These are phyloP conservation scores for Asterella californica DNA, from an alignment of 225 moss, liverwort and hornwort genomes.

Conservation along the genomic window DNA sequence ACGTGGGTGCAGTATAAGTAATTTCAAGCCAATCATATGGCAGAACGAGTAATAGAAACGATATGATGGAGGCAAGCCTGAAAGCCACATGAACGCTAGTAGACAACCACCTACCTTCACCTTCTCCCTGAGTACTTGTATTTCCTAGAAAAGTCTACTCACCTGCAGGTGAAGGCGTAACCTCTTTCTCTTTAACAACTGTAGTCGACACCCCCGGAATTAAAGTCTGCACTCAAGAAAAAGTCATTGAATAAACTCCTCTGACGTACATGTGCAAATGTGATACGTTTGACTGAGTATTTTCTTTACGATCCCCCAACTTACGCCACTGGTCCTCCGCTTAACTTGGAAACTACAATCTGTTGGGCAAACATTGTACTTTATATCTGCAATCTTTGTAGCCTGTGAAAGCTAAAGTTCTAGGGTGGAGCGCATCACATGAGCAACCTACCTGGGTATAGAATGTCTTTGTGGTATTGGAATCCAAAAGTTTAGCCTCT, in stretches of 20 bases:
- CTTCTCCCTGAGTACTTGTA: background rate
- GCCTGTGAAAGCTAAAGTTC: background rate
- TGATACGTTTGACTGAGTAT: background rate
- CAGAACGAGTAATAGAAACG: background rate
- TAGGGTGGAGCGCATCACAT: background rate
- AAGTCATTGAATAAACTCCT: background rate
- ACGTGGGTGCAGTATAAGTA: no score
- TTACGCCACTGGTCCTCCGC: background rate
- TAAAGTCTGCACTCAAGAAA: conserved; percentile 47
- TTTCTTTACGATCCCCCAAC: background rate
- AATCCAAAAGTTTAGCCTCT: conserved; percentile 79
- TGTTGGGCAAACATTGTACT: background rate
- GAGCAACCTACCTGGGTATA: conserved; percentile 59
- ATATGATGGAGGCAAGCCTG: no score
- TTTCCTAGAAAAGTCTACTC: background rate
- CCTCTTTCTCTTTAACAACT: conserved; percentile 49
- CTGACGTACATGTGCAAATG: background rate
- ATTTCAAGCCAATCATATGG: no score
- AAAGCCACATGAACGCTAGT: background rate
- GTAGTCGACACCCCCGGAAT: conserved; percentile 78
- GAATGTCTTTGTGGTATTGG: conserved; percentile 79
- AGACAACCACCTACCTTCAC: background rate
- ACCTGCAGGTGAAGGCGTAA: conserved; percentile 65
- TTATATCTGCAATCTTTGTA: background rate
- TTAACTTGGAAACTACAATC: background rate